Conservation (phyloP, 1,284 basidiomycete genomes). For the Kalmanozyma brasiliensis region DNA sequence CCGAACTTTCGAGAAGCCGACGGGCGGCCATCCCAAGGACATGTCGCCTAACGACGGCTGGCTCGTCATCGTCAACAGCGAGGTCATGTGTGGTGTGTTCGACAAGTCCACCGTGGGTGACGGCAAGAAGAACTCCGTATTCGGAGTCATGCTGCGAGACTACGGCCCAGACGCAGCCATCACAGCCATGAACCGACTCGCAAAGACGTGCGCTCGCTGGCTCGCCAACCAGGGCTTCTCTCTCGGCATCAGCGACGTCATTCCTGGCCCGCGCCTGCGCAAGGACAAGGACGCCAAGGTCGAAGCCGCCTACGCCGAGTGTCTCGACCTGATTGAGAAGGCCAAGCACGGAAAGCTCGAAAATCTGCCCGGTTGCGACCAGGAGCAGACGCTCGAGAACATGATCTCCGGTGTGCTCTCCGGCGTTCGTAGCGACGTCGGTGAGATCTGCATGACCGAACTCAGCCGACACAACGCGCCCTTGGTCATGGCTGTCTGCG, state of each 20-base stretch:
- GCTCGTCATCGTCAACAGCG: conserved; percentile 96
- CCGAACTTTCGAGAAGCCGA: conserved; percentile 88
- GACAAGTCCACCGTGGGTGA: conserved; percentile 98
- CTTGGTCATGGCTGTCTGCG: conserved; percentile 98
- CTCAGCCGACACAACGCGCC: conserved; percentile 95
- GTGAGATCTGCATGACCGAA: conserved; percentile 98
- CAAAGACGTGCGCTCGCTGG: conserved; percentile 95
- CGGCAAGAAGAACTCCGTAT: conserved; percentile 99
- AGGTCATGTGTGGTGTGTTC: conserved; percentile 99
- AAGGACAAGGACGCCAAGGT: conserved; percentile 87
- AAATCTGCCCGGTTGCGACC: conserved; percentile 95
- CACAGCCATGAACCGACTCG: conserved; percentile 92
- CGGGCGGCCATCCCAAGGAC: conserved; percentile 74
- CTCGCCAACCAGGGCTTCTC: conserved; percentile 98
- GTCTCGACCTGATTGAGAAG: conserved; percentile 84
- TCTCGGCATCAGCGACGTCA: conserved; percentile 98
- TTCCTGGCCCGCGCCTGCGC: conserved; percentile 85
- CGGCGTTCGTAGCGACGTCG: conserved; percentile 93
- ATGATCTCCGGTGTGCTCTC: conserved; percentile 92
- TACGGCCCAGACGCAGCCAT: conserved; percentile 96
- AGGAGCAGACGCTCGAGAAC: conserved; percentile 95
- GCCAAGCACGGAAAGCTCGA: conserved; percentile 93
- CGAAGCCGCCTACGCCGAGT: conserved; percentile 87
- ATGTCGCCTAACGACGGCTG: conserved; percentile 97
- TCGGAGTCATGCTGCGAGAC: conserved; percentile 96